Evolutionary conservation across 495 filamentous ascomycete species (phyloP).

Genomic region (Aspergillus diversus): DNA sequence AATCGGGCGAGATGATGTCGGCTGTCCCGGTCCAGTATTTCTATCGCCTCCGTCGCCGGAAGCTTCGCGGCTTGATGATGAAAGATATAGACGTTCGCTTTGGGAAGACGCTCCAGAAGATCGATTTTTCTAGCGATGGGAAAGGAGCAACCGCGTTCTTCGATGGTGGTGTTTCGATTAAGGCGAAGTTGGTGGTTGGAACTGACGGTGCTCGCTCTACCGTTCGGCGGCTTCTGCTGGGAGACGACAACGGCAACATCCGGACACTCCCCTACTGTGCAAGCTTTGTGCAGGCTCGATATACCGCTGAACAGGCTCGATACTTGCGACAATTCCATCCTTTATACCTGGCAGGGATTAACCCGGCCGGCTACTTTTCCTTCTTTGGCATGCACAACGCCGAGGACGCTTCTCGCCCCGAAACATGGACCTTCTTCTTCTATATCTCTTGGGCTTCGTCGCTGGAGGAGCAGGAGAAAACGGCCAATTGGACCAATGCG

Average conservation of each 20-base stretch:
- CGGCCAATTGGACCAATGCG: conserved; percentile 22
- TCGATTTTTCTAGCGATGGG: conserved; percentile 21
- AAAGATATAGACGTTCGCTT: conserved; percentile 44
- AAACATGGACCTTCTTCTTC: conserved; percentile 47
- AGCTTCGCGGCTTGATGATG: conserved; percentile 41
- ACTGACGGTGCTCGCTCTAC: conserved; percentile 51
- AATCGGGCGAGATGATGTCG: conserved; percentile 50
- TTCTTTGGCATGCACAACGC: conserved; percentile 42
- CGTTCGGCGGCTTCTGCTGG: conserved; percentile 44
- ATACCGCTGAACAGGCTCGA: conserved; percentile 37
- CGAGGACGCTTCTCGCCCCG: conserved; percentile 40
- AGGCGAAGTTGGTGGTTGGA: conserved; percentile 40
- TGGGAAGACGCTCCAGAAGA: conserved; percentile 4
- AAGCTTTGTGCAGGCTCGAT: conserved; percentile 36
- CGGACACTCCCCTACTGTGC: conserved; percentile 36
- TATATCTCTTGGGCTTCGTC: conserved; percentile 37
- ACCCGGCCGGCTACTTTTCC: conserved; percentile 23
- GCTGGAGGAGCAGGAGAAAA: conserved; percentile 35
- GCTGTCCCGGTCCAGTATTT: conserved; percentile 39
- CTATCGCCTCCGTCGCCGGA: conserved; percentile 50
- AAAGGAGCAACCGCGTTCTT: conserved; percentile 30
- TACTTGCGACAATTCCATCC: conserved; percentile 36
- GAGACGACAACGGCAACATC: conserved; percentile 28
- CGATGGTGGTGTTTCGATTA: conserved; percentile 22
- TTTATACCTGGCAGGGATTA: conserved; percentile 26